phyloP scores from a whole-genome alignment of 768 basidiomycete genomes.

The Punctularia strigosozonata region DNA sequence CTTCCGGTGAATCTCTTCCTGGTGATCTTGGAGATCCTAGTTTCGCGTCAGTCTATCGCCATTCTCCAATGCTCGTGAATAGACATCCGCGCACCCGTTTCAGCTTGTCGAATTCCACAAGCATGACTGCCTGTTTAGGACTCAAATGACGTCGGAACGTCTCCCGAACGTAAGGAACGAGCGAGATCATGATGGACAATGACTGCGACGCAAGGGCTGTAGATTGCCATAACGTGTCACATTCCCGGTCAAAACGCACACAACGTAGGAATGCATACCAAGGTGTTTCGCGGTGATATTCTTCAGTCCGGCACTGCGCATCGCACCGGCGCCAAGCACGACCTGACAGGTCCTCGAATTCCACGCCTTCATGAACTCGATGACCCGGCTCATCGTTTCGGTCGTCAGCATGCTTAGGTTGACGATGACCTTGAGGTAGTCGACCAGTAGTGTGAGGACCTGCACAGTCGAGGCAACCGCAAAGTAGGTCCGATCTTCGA shows the following conservation, averaged over 20 bases:
- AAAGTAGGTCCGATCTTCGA: constrained; percentile 82
- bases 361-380: constrained; percentile 95
- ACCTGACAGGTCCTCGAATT: constrained; percentile 98
- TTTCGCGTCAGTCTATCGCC: not conserved
- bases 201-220: constrained; percentile 92
- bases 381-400: constrained; percentile 88
- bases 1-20: constrained; percentile 97
- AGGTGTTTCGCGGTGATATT: constrained; percentile 98
- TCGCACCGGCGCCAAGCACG: constrained; percentile 96
- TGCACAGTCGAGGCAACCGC: constrained; percentile 78
- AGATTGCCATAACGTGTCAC: constrained; percentile 6
- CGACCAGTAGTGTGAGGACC: constrained; percentile 57
- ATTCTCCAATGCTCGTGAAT: constrained; percentile 1
- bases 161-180: constrained; percentile 94
- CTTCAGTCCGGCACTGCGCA: constrained; percentile 93
- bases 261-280: constrained; percentile 32
- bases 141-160: constrained; percentile 88
- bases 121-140: constrained; percentile 91
- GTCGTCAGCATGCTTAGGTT: constrained; percentile 85
- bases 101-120: constrained; percentile 96
- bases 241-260: not conserved
- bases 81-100: constrained; percentile 63
- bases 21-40: constrained; percentile 97
- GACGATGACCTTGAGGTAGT: constrained; percentile 82
- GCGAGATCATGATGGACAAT: constrained; percentile 83